Base-by-base conservation (phyloP, 192 early-diverging fungal species). In the Backusella parvicylindrica region DNA sequence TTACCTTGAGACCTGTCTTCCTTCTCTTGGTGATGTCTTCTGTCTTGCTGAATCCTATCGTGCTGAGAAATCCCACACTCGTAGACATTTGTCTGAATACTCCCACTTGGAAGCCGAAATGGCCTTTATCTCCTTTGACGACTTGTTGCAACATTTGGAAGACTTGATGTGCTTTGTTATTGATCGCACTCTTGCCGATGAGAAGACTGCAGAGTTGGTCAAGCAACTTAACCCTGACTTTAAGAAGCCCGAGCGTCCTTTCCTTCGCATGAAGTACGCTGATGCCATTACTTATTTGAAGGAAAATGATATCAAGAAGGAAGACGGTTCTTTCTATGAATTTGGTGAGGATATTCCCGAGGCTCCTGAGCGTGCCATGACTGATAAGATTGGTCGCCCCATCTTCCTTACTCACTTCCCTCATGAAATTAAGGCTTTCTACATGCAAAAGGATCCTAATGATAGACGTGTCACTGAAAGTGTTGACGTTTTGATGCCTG, bases 301-400 rank as follows among this genome's bases (percentile, higher is more conserved):
- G 83, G 95, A 95, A 28, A 78, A 95, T 75, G 89, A 91, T 36
- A 90, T 99, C 68, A 92, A 92, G 83, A 97, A 96, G 81, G 94
- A 93, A 71, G 92, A 98, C 72, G 96, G 96, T 38, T 88, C 84
- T 8, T 91, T 89, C 75, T 99, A 96, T 82, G 91, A 94, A 83
- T 97, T 97, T 85, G 98, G 98, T 70, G 97, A 99, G 73, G 98
- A 99, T 82, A 99, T 99, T 77, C 97, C 97, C 40, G 98, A 99
- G 84, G 88, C 92, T 36, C 97, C 98, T 37, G 98, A 99, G 84
- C 94, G 98, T 74, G 82, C 85, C 74, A 99, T 99, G 98, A 99
- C 97, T n/a, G 97, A 99, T 84, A 89, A 95, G 64, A 98, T 99
- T 79, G 87, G 87, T 81, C 90, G 92, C 76, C 98, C 98, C 35